Evolutionary conservation across 148 eudicot genomes (phyloP), one percentile per base, ranked within the genome.

Genomic region (Amaranthus hypochondriacus): DNA sequence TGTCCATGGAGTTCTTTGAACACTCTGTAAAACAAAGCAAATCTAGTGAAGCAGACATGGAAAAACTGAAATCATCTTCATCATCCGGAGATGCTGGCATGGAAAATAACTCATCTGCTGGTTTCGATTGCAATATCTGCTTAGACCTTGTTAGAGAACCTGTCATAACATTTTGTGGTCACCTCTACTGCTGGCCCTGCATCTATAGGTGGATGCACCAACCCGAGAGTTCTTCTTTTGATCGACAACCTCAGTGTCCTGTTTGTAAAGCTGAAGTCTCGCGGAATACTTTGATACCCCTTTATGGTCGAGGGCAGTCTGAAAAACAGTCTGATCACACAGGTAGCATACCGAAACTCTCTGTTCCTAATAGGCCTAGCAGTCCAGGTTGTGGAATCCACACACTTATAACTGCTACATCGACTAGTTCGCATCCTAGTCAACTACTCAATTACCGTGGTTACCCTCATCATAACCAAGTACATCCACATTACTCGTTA

Each of bases 171-270:
- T 73, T 93, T 3, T 91, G 98, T 48, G 98, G 98, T 42, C 98
- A 93, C 75, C 95, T 93, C 75, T 93, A 87, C 64, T 93, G 98
- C 66, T 93, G 98, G 98, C 98, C 95, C 42, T 93, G 98, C 79
- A 91, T 93, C 58, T 93, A 91, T 84, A 81, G 80, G 69, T 93
- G 98, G 98, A 83, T 93, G 13, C 85, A 28, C 39, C 39, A 79
- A 56, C 82, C 79, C 50, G 84, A 80, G 76, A 79, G 61, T 68
- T 28, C 59, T 56, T 69, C 84, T 2, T 47, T 81, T 1, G 67
- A 83, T 28, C 71, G 76, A 8, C 85, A 81, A 9, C 87, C 92
- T 3, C 83, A 89, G 51, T 93, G 98, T 81, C 98, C 98, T 6
- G 91, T 93, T 4, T 93, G 98, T 87, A 93, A 93, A 83, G 77